These are phyloP conservation scores for Pestalotiopsis sp. DNA, from an alignment of 2,329 filamentous ascomycete genomes.

Conservation along the genomic window DNA sequence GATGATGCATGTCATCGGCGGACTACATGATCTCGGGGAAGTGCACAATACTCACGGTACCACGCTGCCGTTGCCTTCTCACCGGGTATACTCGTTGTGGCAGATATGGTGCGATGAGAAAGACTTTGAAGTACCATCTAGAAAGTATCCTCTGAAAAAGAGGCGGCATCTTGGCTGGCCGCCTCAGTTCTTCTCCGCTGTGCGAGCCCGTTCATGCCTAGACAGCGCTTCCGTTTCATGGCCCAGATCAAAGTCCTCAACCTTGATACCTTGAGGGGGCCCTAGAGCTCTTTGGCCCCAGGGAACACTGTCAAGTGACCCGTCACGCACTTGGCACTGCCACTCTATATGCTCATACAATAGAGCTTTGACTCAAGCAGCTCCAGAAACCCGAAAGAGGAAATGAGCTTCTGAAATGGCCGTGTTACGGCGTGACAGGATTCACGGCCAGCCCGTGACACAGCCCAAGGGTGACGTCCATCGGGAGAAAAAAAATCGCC, in stretches of 20 bases:
- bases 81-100: background rate
- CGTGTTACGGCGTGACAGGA: background rate
- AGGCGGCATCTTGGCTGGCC: background rate
- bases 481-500: background rate
- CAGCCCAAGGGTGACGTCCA: background rate
- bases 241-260: background rate
- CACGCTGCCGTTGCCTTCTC: background rate
- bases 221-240: background rate
- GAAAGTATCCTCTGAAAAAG: background rate
- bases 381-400: background rate
- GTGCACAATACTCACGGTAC: background rate
- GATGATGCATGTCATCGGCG: conserved; percentile 5
- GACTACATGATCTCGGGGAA: conserved; percentile 2
- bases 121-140: background rate
- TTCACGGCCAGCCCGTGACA: background rate
- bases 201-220: background rate
- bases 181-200: background rate
- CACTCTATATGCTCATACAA: background rate
- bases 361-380: background rate
- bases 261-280: background rate
- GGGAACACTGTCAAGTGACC: background rate
- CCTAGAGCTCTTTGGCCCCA: background rate
- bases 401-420: background rate
- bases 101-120: background rate
- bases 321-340: background rate